Evolutionary conservation across 257 asterid species (phyloP).

Genomic region (Gynochthodes officinalis): DNA sequence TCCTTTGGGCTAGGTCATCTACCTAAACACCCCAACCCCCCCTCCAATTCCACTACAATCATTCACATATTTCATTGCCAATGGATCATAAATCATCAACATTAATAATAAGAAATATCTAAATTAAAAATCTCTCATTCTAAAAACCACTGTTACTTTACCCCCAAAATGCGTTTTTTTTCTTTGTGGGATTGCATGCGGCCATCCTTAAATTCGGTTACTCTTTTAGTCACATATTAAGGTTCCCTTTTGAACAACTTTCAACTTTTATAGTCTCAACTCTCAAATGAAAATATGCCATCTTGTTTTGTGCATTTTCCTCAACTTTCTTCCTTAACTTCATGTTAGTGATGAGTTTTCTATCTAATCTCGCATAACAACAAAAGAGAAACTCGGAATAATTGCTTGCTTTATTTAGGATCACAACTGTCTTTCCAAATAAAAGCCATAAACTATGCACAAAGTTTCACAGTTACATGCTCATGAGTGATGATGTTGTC

Average conservation of each 20-base stretch:
- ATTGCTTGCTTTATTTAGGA: not conserved
- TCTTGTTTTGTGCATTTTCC: not conserved
- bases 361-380: conserved; percentile 1
- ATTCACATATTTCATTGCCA: too few relatives aligned
- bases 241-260: not conserved
- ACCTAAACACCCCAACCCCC: too few relatives aligned
- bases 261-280: not conserved
- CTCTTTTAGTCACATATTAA: not conserved
- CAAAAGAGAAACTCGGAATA: conserved; percentile 12
- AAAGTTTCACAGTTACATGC: not conserved
- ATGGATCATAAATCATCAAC: too few relatives aligned
- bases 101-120: too few relatives aligned
- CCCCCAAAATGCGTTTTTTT: too few relatives aligned
- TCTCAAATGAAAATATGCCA: not conserved
- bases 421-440: not conserved
- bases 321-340: not conserved
- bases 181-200: not conserved
- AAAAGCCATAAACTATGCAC: conserved; percentile 2
- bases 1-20: too few relatives aligned
- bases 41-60: too few relatives aligned
- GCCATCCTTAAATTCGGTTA: not conserved
- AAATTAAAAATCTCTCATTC: too few relatives aligned
- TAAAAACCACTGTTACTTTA: too few relatives aligned
- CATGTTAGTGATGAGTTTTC: conserved; percentile 14
- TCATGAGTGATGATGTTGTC: not conserved